These are phyloP conservation scores for Musa troglodytarum DNA, from an alignment of 176 grass and related monocot genomes.

Conservation along the genomic window DNA sequence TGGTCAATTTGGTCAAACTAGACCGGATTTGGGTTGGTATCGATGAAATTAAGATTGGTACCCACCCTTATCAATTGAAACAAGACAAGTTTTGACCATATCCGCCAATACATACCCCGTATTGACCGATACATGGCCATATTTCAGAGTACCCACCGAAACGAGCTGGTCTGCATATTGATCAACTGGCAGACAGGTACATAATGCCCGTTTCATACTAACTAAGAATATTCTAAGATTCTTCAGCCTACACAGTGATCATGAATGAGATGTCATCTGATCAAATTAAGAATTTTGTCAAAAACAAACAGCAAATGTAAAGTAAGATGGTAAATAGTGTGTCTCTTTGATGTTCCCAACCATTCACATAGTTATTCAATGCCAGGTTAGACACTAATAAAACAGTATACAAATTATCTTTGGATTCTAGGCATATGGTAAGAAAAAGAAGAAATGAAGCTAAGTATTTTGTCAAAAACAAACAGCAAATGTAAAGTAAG, in stretches of 20 bases:
- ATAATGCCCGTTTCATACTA: no score
- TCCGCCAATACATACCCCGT: no score
- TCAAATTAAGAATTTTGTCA: not conserved
- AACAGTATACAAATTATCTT: not conserved
- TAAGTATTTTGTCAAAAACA: not conserved
- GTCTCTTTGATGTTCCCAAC: not conserved
- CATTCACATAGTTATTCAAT: not conserved
- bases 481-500: not conserved
- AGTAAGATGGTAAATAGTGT: not conserved
- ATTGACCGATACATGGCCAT: no score
- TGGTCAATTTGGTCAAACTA: no score
- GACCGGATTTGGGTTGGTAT: no score
- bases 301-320: not conserved
- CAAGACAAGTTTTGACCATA: no score
- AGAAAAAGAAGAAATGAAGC: not conserved
- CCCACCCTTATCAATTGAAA: no score
- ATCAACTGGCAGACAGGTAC: no score
- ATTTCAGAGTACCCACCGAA: no score
- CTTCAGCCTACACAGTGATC: not conserved
- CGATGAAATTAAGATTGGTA: no score
- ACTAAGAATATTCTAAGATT: not conserved
- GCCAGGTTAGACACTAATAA: no score
- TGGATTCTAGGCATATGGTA: not conserved
- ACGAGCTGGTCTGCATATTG: no score
- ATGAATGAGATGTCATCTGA: not conserved